Conservation (phyloP, 2,329 filamentous ascomycete genomes). For the Aspergillus proliferans region DNA sequence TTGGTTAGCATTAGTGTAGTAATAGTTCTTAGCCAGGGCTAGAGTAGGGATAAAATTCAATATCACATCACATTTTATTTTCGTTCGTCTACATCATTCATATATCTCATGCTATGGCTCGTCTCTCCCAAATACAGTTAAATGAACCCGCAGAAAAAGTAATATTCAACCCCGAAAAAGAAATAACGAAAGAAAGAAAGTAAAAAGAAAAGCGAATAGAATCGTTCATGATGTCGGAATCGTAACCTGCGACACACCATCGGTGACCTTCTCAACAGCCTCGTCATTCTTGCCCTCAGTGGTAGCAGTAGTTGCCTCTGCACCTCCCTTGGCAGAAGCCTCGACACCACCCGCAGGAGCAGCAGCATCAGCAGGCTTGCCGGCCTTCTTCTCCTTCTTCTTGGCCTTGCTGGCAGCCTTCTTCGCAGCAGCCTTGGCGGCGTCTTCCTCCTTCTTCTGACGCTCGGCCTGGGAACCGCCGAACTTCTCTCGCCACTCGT, state of each 20-base stretch:
- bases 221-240: slow-evolving; percentile 32
- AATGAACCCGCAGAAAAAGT: too few relatives aligned
- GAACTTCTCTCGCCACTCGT: slow-evolving; percentile 72
- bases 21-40: neutral
- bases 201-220: neutral
- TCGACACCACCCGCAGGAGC: slow-evolving; percentile 28
- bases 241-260: slow-evolving; percentile 38
- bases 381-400: slow-evolving; percentile 29
- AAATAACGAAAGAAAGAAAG: neutral
- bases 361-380: slow-evolving; percentile 17
- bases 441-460: slow-evolving; percentile 57
- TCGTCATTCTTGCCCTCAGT: slow-evolving; percentile 24
- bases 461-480: slow-evolving; percentile 60
- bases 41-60: too few relatives aligned
- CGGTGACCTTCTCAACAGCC: slow-evolving; percentile 34
- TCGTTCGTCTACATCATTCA: too few relatives aligned
- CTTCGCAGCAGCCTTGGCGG: slow-evolving; percentile 37
- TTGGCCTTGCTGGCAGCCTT: slow-evolving; percentile 32
- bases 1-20: slow-evolving; percentile 1
- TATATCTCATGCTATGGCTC: too few relatives aligned
- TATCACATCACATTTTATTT: too few relatives aligned
- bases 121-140: too few relatives aligned
- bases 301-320: slow-evolving; percentile 19
- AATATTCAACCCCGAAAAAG: neutral
- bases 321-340: slow-evolving; percentile 30